phyloP scores from a whole-genome alignment of 768 basidiomycete genomes.

The Tricholoma matsutake region DNA sequence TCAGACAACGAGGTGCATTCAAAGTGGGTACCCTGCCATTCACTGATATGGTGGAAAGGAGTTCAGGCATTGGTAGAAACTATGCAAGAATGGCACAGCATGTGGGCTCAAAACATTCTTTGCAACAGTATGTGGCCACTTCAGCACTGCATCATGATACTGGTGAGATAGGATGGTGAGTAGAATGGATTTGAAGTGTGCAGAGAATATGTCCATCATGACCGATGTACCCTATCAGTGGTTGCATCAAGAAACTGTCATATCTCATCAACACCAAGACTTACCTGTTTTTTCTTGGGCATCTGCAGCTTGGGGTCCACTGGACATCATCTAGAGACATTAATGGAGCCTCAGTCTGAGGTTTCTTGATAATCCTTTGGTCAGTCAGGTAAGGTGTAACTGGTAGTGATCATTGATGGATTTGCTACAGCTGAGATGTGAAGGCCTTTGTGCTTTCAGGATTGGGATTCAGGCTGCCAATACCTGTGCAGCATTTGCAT shows the following conservation, averaged over 20 bases:
- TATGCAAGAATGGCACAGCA: neutral
- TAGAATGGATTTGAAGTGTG: slow-evolving; percentile 1
- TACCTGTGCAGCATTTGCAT: too few species aligned
- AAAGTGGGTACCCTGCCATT: too few species aligned
- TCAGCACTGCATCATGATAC: neutral
- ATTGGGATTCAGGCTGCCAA: too few species aligned
- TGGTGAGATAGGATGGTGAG: neutral
- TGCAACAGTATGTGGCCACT: neutral
- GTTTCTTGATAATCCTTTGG: too few species aligned
- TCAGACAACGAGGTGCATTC: too few species aligned
- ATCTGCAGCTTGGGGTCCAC: neutral
- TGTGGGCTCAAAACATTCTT: neutral
- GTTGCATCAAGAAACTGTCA: neutral
- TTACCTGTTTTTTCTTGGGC: neutral
- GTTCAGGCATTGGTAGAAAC: neutral
- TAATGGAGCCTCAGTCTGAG: neutral
- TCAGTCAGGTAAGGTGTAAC: too few species aligned
- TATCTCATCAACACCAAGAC: neutral
- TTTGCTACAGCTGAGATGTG: too few species aligned
- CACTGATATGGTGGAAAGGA: neutral
- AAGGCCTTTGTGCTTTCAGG: too few species aligned
- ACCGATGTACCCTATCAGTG: slow-evolving; percentile 1
- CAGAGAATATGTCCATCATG: slow-evolving; percentile 4
- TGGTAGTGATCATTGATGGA: too few species aligned
- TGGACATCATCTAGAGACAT: neutral